A percentile compares a stretch with the other conserved stretches of the same genome.
Conservation (phyloP, 2,329 filamentous ascomycete species). For the Aschersonia sp. region DNA sequence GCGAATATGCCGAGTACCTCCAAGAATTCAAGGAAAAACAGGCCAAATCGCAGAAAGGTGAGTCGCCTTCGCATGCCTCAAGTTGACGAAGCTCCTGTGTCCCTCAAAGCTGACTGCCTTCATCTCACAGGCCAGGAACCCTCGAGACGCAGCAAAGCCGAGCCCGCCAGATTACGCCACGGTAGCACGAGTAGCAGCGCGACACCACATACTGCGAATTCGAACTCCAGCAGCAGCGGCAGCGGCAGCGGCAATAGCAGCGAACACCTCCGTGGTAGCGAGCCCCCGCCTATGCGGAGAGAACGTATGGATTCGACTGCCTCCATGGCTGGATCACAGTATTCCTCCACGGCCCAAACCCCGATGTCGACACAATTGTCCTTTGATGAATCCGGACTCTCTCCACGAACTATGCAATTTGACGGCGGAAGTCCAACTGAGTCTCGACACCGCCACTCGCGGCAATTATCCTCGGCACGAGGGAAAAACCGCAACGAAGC, state of each 20-base stretch:
- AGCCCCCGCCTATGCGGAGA: conserved; percentile 29
- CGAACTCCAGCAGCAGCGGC: conserved; percentile 31
- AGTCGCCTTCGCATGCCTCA: not conserved
- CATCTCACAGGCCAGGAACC: conserved; percentile 18
- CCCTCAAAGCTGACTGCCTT: not conserved
- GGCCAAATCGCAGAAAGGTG: conserved; percentile 39
- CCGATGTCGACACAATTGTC: conserved; percentile 20
- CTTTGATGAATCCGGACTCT: conserved; percentile 27
- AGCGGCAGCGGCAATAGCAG: conserved; percentile 9
- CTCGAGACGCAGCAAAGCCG: conserved; percentile 33
- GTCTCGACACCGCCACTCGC: conserved; percentile 11
- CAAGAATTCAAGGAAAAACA: conserved; percentile 68
- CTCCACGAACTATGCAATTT: conserved; percentile 23
- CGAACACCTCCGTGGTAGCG: conserved; percentile 7
- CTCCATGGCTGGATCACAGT: conserved; percentile 30
- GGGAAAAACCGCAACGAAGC: conserved; percentile 9
- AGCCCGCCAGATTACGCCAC: conserved; percentile 19
- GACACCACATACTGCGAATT: conserved; percentile 19
- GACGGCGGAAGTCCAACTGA: conserved; percentile 17
- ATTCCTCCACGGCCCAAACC: conserved; percentile 22
- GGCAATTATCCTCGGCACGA: conserved; percentile 14
- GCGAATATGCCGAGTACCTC: conserved; percentile 56
- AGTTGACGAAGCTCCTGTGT: not conserved
- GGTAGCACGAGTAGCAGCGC: conserved; percentile 26
- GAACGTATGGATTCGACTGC: conserved; percentile 32